Percentiles rank a stretch among this genome's conserved stretches.
These are phyloP conservation scores for Chlorella sorokiniana DNA, from an alignment of 139 green algal genomes.

Conservation along the genomic window DNA sequence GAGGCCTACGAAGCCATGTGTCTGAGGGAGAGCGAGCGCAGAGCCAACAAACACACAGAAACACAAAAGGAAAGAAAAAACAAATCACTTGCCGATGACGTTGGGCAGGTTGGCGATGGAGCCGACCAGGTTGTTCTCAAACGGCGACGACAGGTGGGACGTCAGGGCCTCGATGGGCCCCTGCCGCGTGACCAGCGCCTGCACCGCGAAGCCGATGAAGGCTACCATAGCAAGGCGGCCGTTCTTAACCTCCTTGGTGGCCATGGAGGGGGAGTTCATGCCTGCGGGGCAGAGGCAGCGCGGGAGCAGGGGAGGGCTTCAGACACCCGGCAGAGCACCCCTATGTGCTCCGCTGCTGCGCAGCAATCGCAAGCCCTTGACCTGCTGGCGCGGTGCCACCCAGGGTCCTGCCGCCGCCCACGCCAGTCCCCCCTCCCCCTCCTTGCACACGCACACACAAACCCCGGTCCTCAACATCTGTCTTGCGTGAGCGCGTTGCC, in stretches of 20 bases:
- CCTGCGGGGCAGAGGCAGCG: slow-evolving; percentile 17
- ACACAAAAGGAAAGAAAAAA: background rate
- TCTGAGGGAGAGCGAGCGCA: too few species aligned
- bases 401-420: too few species aligned
- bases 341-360: too few species aligned
- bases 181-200: slow-evolving; percentile 67
- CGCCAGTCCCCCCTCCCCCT: too few species aligned
- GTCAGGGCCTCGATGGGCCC: slow-evolving; percentile 67
- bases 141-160: slow-evolving; percentile 67
- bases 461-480: too few species aligned
- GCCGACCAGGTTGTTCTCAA: slow-evolving; percentile 78
- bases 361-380: too few species aligned
- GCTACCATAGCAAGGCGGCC: slow-evolving; percentile 72
- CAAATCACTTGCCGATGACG: slow-evolving; percentile 46
- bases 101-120: slow-evolving; percentile 60
- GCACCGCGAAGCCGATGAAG: slow-evolving; percentile 79
- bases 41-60: too few species aligned
- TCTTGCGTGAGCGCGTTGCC: too few species aligned
- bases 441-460: too few species aligned
- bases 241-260: slow-evolving; percentile 65
- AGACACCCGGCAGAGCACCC: too few species aligned
- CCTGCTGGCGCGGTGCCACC: too few species aligned
- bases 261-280: slow-evolving; percentile 52
- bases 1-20: background rate
- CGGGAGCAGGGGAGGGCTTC: background rate